phyloP scores from a whole-genome alignment of 768 basidiomycete genomes.

The Sporobolomyces pararoseus region DNA sequence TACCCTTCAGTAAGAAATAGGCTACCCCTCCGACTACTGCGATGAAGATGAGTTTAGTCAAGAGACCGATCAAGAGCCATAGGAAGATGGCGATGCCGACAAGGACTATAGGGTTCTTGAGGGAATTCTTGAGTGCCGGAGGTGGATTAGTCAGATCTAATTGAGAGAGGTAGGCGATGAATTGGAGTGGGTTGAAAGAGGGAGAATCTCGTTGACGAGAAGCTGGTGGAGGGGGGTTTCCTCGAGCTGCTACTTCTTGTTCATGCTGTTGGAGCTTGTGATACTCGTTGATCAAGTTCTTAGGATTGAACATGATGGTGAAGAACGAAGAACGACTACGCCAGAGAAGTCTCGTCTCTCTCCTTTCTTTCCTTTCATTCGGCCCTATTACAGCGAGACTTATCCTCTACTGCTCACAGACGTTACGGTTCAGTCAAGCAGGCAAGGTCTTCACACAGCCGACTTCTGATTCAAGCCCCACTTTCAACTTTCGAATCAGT shows the following conservation, averaged over 20 bases:
- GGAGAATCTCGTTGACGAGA: background rate
- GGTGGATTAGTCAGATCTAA: slow-evolving; percentile 4
- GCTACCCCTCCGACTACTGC: background rate
- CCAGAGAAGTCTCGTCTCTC: too few species aligned
- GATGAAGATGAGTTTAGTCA: slow-evolving; percentile 44
- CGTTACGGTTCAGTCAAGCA: too few species aligned
- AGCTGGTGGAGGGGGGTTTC: background rate
- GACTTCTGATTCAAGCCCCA: background rate
- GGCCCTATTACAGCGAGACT: too few species aligned
- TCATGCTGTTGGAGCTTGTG: slow-evolving; percentile 2
- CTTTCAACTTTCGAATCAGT: background rate
- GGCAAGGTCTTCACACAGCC: too few species aligned
- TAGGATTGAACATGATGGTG: slow-evolving; percentile 3
- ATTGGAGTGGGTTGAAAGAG: slow-evolving; percentile 8
- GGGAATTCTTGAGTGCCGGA: background rate
- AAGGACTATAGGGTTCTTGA: slow-evolving; percentile 46
- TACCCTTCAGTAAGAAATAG: slow-evolving; percentile 4
- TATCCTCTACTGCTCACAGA: too few species aligned
- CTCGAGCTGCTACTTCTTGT: background rate
- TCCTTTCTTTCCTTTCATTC: too few species aligned
- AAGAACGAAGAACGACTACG: too few species aligned
- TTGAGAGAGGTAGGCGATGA: slow-evolving; percentile 10
- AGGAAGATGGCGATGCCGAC: slow-evolving; percentile 85
- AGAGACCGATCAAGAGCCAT: slow-evolving; percentile 45
- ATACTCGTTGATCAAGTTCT: background rate